phyloP scores from a whole-genome alignment of 495 filamentous ascomycete species.

The Ramalina peruviana region DNA sequence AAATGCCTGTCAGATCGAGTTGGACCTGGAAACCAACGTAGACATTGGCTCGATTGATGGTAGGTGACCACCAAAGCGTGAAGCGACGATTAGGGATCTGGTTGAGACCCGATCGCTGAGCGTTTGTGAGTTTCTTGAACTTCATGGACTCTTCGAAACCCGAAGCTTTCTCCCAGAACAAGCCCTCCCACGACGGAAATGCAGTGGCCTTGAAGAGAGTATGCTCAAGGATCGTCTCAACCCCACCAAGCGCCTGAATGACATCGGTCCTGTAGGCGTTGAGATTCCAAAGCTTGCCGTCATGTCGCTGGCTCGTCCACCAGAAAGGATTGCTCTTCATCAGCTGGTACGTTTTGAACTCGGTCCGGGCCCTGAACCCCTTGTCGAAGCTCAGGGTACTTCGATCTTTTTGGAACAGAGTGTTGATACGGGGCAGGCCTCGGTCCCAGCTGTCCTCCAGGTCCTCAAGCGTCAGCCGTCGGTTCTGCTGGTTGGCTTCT shows the following conservation, averaged over 20 bases:
- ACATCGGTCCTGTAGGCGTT: conserved; percentile 98
- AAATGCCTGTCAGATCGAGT: conserved; percentile 95
- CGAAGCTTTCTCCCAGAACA: conserved; percentile 91
- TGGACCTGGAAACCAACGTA: conserved; percentile 96
- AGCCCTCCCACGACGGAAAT: conserved; percentile 96
- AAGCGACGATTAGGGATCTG: conserved; percentile 99
- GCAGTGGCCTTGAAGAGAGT: conserved; percentile 98
- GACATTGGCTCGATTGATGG: conserved; percentile 47
- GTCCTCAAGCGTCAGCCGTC: conserved; percentile 88
- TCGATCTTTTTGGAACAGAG: conserved; percentile 96
- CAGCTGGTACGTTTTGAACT: conserved; percentile 96
- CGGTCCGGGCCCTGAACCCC: conserved; percentile 86
- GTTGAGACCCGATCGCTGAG: conserved; percentile 94
- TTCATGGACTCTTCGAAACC: conserved; percentile 60
- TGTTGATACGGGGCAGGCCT: conserved; percentile 96
- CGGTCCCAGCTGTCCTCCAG: conserved; percentile 98
- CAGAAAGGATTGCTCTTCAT: conserved; percentile 99
- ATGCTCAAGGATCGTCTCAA: conserved; percentile 98
- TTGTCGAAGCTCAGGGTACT: conserved; percentile 98
- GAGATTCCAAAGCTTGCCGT: conserved; percentile 97
- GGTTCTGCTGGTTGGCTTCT: conserved; percentile 96
- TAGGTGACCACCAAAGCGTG: conserved; percentile 95
- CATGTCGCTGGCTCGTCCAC: conserved; percentile 98
- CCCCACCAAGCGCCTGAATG: conserved; percentile 94
- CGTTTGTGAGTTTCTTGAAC: conserved; percentile 99